phyloP scores from a whole-genome alignment of 2,329 filamentous ascomycete species.

The Parascedosporium putredinis region DNA sequence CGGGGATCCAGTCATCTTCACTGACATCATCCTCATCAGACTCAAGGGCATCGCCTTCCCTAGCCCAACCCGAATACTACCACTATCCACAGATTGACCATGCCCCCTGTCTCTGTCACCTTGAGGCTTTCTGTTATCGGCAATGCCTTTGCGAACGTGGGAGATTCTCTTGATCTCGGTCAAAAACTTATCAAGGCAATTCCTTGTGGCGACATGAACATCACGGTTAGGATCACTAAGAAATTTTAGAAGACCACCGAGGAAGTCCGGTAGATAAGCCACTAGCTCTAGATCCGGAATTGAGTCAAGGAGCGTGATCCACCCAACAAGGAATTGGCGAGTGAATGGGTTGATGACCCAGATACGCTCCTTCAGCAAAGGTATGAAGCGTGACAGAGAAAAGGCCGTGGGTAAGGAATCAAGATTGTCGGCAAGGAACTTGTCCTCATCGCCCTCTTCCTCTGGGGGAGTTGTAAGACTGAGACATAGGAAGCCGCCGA shows the following conservation, averaged over 20 bases:
- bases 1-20: slow-evolving; percentile 93
- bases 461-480: slow-evolving; percentile 44
- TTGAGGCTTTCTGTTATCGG: slow-evolving; percentile 67
- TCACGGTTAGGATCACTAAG: slow-evolving; percentile 84
- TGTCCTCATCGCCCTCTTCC: slow-evolving; percentile 27
- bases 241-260: slow-evolving; percentile 82
- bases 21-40: slow-evolving; percentile 50
- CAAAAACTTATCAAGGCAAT: slow-evolving; percentile 79
- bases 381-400: slow-evolving; percentile 82
- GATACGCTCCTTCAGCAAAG: slow-evolving; percentile 85
- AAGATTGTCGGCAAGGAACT: slow-evolving; percentile 24
- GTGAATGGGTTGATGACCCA: slow-evolving; percentile 92
- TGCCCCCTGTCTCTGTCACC: slow-evolving; percentile 52
- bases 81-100: slow-evolving; percentile 58
- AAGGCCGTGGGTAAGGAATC: slow-evolving; percentile 70
- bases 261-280: slow-evolving; percentile 81
- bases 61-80: slow-evolving; percentile 45
- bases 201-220: slow-evolving; percentile 88
- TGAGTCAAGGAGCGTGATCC: slow-evolving; percentile 89
- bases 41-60: slow-evolving; percentile 49
- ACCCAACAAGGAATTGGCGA: slow-evolving; percentile 86
- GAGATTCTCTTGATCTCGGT: slow-evolving; percentile 92
- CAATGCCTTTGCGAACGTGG: slow-evolving; percentile 81
- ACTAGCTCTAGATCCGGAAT: slow-evolving; percentile 96
- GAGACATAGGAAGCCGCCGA: slow-evolving; percentile 93